These are phyloP conservation scores for Phytophthora citrophthora DNA, from an alignment of 352 stramenopile species.

Conservation along the genomic window DNA sequence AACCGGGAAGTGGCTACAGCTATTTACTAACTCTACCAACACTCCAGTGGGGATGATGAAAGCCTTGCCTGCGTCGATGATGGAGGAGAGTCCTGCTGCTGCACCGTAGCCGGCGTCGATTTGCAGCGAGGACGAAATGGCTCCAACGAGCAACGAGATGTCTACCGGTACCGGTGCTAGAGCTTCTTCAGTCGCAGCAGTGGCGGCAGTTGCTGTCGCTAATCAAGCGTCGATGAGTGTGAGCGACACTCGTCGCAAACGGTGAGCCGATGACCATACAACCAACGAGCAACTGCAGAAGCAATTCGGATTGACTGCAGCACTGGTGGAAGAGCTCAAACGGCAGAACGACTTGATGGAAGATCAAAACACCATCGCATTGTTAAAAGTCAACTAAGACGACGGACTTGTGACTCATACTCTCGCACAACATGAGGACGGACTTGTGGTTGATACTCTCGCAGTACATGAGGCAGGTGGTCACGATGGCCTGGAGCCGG, in stretches of 20 bases:
- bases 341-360: conserved; percentile 76
- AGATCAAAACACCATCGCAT: conserved; percentile 74
- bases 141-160: not conserved
- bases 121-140: conserved; percentile 22
- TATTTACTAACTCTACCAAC: conserved; percentile 52
- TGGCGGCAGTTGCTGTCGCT: conserved; percentile 15
- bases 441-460: too few relatives aligned
- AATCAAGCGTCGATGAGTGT: conserved; percentile 3
- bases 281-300: conserved; percentile 17
- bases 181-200: conserved; percentile 9
- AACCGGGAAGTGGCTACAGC: conserved; percentile 79
- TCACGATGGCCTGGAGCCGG: too few relatives aligned
- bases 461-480: too few relatives aligned
- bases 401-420: too few relatives aligned
- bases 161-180: not conserved
- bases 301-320: conserved; percentile 34
- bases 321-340: conserved; percentile 58
- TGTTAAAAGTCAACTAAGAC: conserved; percentile 68
- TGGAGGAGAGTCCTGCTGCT: conserved; percentile 7
- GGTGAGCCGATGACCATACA: conserved; percentile 13
- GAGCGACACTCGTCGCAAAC: conserved; percentile 17
- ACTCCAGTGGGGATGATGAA: conserved; percentile 20
- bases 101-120: not conserved
- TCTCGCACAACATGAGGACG: too few relatives aligned
- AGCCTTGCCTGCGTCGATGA: too few relatives aligned